Base-by-base conservation (phyloP, 805 yeast genomes). In the Wickerhamomyces silvicola region DNA sequence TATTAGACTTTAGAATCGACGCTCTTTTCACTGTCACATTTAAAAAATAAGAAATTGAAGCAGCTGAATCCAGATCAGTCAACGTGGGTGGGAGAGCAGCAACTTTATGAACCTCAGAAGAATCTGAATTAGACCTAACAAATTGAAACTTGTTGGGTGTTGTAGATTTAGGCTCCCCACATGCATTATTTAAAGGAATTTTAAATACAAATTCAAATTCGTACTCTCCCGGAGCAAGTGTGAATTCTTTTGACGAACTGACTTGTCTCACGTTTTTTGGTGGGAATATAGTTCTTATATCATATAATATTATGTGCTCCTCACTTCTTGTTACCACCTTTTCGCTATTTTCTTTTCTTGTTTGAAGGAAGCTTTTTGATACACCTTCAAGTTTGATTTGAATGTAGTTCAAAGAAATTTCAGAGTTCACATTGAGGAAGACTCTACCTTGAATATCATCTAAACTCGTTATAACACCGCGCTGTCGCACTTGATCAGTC, bases 1-100 rank as follows among this genome's bases (percentile, higher is more conserved):
- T 46, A 37, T 73, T 76, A 20, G 63, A 33, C 35, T 66, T 68
- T 34, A 72, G 54, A n/a, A 75, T 43, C 4, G 76, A 64, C 3
- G 78, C 54, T 27, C 78, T 48, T 34, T 67, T 71, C 24, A 77
- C 74, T 1, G 82, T 76, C 10, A 66, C 81, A 50, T 77, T 77
- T 31, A 78, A 62, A 45, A 66, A 76, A 48, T 78, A 78, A 7
- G 22, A 18, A 4, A 38, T 20, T 2, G 24, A 11, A 7, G 32
- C 38, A 11, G 13, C 18, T 10, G 24, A 30, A 10, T 26, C 29
- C 7, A 24, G 10, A 21, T 26, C 32, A 6, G 29, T 9, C 11
- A 35, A 22, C 2, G 37, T 26, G 4, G 42, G 39, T 7, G 62
- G 60, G 16, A 57, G 35, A 3, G 32, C 29, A 2, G 35, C 26